Evolutionary conservation across 108 stramenopile species (phyloP), one percentile per base, ranked within the genome.

Genomic region (Mayamaea pseudoterrestris): DNA sequence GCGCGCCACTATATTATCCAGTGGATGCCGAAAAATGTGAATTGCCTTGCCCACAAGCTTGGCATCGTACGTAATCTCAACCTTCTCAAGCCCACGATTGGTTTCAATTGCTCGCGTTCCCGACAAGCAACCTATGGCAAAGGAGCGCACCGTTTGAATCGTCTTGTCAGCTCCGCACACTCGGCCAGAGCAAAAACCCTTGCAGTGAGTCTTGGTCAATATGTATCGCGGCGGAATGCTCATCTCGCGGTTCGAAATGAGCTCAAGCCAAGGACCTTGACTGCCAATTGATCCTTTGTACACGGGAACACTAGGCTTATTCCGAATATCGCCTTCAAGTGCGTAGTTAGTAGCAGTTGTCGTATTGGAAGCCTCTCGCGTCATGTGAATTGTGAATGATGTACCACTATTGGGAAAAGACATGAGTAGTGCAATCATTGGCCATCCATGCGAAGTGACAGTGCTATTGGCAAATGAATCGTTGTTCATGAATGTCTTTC

Each of bases 301-400:
- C 22, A 45, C 67, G 8, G 63, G 67, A 0, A 61, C 60, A 27
- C 65, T 63, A 17, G 58, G 54, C 24, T 61, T 31, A 23, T 68
- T 60, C 55, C 61, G 56, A 2, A 65, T 58, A 7, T 65, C 67
- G n/a, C 72, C 67, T 49, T 73, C 72, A 0, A 68, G 47, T 1
- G 63, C 72, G 37, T 73, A 73, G 46, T 73, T 73, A 2, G 72
- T 65, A n/a, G 72, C 72, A n/a, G 72, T 69, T n/a, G 67, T 68
- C 5, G 58, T 60, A 50, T 65, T 65, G 44, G 72, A 64, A 12
- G 57, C 37, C 36, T 68, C 72, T 26, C 71, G 58, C 12, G 44
- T 45, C 46, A 55, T 24, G 20, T 55, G 54, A 29, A 55, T n/a
- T 7, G 54, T 55, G 20, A 45, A 55, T 3, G 44, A 45, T 3